Evolutionary conservation across 1,139 yeast genomes (phyloP).

Genomic region (Suhomyces atakaporum): DNA sequence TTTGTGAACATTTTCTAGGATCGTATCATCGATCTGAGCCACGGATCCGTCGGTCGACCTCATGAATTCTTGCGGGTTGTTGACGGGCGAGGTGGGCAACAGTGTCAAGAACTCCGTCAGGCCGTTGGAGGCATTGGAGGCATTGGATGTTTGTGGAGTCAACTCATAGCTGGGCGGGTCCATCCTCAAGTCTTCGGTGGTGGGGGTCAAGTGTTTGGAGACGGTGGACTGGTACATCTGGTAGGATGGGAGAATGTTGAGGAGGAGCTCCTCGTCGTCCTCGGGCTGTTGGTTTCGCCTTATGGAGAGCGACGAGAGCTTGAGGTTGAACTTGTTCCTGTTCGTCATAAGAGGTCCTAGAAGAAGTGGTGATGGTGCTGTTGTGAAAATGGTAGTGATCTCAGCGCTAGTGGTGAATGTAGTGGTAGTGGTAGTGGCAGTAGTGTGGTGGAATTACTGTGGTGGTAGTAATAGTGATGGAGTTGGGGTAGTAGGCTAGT

Average conservation of each 20-base stretch:
- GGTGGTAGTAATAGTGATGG: too few species aligned
- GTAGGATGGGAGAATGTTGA: constrained; percentile 46
- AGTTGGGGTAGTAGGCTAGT: too few species aligned
- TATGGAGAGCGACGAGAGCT: constrained; percentile 19
- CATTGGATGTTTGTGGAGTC: constrained; percentile 26
- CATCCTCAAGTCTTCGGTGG: constrained; percentile 32
- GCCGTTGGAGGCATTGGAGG: constrained; percentile 16
- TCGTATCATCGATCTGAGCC: constrained; percentile 32
- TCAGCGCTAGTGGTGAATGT: too few species aligned
- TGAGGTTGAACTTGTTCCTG: constrained; percentile 20
- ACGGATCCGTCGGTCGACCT: constrained; percentile 4
- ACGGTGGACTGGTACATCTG: constrained; percentile 45
- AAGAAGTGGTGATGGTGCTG: too few species aligned
- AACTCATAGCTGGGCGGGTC: constrained; percentile 42
- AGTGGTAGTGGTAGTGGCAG: too few species aligned
- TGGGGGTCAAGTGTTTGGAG: constrained; percentile 39
- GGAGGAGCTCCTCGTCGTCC: constrained; percentile 29
- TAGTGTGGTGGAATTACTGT: too few species aligned
- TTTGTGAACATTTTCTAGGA: constrained; percentile 40
- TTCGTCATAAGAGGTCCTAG: constrained; percentile 3
- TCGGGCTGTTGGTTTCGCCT: constrained; percentile 10
- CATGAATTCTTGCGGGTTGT: constrained; percentile 11
- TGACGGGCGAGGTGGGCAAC: constrained; percentile 24
- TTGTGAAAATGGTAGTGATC: too few species aligned
- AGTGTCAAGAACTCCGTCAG: constrained; percentile 22